These are phyloP conservation scores for Kazachstania taianensis DNA, from an alignment of 805 yeast species.

Conservation along the genomic window DNA sequence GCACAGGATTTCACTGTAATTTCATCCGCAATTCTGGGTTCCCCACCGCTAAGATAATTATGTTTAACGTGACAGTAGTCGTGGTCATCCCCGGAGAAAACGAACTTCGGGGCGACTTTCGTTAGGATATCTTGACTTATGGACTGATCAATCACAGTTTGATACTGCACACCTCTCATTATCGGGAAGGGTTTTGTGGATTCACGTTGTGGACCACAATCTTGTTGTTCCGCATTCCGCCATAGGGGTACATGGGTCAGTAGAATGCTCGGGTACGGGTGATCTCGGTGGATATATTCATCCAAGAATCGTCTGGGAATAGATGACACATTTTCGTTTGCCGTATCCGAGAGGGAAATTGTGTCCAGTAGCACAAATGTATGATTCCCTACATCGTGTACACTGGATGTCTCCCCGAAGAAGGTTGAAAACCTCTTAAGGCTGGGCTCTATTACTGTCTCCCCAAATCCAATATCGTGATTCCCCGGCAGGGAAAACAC, in stretches of 20 bases:
- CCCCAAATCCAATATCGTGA: slow-evolving; percentile 93
- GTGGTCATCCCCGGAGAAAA: slow-evolving; percentile 94
- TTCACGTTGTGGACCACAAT: slow-evolving; percentile 76
- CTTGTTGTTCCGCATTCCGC: slow-evolving; percentile 49
- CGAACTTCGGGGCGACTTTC: slow-evolving; percentile 50
- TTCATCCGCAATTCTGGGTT: slow-evolving; percentile 42
- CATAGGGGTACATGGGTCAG: slow-evolving; percentile 84
- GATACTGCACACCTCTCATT: slow-evolving; percentile 72
- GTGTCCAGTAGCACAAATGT: slow-evolving; percentile 72
- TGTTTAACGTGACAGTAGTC: slow-evolving; percentile 83
- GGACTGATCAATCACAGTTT: slow-evolving; percentile 67
- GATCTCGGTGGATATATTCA: slow-evolving; percentile 22
- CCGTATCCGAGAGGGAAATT: slow-evolving; percentile 62
- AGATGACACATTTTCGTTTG: slow-evolving; percentile 34
- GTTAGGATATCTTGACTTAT: slow-evolving; percentile 49
- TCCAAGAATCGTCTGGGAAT: slow-evolving; percentile 47
- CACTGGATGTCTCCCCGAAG: slow-evolving; percentile 62
- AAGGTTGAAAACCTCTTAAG: slow-evolving; percentile 52
- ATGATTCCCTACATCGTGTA: slow-evolving; percentile 52
- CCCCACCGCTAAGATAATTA: slow-evolving; percentile 19
- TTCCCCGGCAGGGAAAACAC: slow-evolving; percentile 69
- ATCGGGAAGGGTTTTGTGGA: slow-evolving; percentile 55
- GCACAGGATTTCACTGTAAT: slow-evolving; percentile 82
- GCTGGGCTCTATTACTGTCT: slow-evolving; percentile 48
- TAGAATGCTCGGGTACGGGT: slow-evolving; percentile 49